Percentiles rank a stretch among this genome's conserved stretches.
phyloP scores from a whole-genome alignment of 306 rosid genomes.

The Castanopsis chinensis region DNA sequence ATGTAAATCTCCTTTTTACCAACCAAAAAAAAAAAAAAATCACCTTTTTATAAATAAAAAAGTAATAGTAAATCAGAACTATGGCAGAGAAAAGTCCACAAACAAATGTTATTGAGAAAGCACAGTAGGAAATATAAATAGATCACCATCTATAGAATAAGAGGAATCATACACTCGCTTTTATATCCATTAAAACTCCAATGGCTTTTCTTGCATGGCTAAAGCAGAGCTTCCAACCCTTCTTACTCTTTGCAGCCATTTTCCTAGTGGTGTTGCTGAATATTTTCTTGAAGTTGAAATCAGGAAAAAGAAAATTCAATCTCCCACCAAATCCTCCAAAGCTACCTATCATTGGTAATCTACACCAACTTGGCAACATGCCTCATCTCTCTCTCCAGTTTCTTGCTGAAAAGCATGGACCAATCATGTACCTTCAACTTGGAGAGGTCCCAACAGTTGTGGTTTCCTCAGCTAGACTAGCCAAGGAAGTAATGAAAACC shows the following conservation, averaged over 20 bases:
- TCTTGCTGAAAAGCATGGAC: conserved; percentile 46
- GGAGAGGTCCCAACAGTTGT: conserved; percentile 63
- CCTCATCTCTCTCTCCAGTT: conserved; percentile 47
- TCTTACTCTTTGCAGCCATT: conserved; percentile 19
- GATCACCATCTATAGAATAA: no score
- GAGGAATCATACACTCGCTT: no score
- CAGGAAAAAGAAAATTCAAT: conserved; percentile 22
- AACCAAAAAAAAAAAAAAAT: no score
- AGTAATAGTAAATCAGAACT: no score
- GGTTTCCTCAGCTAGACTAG: conserved; percentile 62
- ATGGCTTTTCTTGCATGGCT: conserved; percentile 39
- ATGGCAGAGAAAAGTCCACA: no score
- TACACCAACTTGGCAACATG: conserved; percentile 45
- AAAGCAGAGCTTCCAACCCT: conserved; percentile 2
- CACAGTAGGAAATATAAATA: no score
- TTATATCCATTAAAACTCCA: neutral
- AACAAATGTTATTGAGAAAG: no score
- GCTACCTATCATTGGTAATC: conserved; percentile 57
- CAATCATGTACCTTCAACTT: conserved; percentile 47
- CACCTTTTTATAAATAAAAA: no score
- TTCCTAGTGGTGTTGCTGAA: conserved; percentile 23
- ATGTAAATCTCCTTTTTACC: no score
- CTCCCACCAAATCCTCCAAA: conserved; percentile 58
- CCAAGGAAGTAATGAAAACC: conserved; percentile 60
- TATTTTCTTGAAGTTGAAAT: conserved; percentile 16